Conservation (phyloP, 352 stramenopile genomes). For the Pseudoperonospora humuli region DNA sequence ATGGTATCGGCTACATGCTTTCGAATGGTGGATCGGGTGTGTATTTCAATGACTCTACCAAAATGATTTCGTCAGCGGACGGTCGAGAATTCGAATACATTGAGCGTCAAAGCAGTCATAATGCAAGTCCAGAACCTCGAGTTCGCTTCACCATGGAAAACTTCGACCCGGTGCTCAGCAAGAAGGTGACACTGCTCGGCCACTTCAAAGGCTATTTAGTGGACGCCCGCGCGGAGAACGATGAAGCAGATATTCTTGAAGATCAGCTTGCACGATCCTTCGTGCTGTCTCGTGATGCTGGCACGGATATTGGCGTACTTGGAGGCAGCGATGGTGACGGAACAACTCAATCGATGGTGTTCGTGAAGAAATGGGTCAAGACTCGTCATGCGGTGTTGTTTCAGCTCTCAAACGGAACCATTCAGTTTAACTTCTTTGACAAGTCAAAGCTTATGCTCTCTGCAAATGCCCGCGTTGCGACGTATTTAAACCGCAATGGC, state of each 20-base stretch:
- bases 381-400: constrained; percentile 98
- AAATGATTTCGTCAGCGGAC: constrained; percentile 90
- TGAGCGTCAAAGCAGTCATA: constrained; percentile 70
- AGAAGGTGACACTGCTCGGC: constrained; percentile 97
- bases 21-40: constrained; percentile 92
- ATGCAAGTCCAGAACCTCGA: constrained; percentile 15
- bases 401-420: constrained; percentile 92
- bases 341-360: constrained; percentile 61
- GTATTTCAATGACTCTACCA: constrained; percentile 99
- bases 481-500: constrained; percentile 80
- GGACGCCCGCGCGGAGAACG: constrained; percentile 58
- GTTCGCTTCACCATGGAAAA: constrained; percentile 40
- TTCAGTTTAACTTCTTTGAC: constrained; percentile 96
- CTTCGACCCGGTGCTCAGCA: constrained; percentile 88
- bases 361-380: constrained; percentile 98
- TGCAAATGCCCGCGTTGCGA: constrained; percentile 82
- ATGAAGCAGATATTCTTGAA: constrained; percentile 40
- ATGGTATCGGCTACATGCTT: constrained; percentile 97
- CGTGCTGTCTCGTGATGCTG: constrained; percentile 21
- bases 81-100: constrained; percentile 93
- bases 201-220: constrained; percentile 98
- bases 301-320: constrained; percentile 8
- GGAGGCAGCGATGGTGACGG: constrained; percentile 5
- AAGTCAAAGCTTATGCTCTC: constrained; percentile 94
- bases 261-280: constrained; percentile 29